phyloP scores from a whole-genome alignment of 2,329 filamentous ascomycete species.

The Ophiosphaerella korrae region DNA sequence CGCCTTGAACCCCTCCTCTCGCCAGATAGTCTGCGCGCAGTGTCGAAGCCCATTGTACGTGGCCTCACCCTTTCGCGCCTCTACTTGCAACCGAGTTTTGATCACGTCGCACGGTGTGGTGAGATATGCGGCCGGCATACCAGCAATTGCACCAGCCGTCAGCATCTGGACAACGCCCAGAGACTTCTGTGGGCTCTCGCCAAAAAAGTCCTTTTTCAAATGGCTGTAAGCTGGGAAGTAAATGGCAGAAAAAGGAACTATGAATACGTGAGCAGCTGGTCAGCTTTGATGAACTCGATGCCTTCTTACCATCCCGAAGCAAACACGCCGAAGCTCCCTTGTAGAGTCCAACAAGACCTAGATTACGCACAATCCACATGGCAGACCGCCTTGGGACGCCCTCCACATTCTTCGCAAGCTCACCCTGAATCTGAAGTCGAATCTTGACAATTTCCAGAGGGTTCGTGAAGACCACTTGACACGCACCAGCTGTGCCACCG shows the following conservation, averaged over 20 bases:
- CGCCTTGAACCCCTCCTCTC: constrained; percentile 90
- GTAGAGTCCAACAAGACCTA: constrained; percentile 93
- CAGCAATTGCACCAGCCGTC: constrained; percentile 84
- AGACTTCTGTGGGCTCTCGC: constrained; percentile 84
- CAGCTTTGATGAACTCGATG: background rate
- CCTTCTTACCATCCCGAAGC: constrained; percentile 69
- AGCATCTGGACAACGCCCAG: constrained; percentile 89
- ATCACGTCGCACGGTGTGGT: constrained; percentile 98
- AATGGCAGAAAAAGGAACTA: constrained; percentile 94
- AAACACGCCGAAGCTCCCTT: constrained; percentile 95
- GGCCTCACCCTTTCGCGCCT: constrained; percentile 92
- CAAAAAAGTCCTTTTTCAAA: constrained; percentile 91
- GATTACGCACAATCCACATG: constrained; percentile 95
- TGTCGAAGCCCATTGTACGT: constrained; percentile 86
- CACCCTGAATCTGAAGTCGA: constrained; percentile 93
- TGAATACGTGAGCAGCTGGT: constrained; percentile 10
- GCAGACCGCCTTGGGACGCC: constrained; percentile 85
- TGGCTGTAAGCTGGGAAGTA: constrained; percentile 98
- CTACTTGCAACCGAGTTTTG: constrained; percentile 97
- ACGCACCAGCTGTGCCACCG: constrained; percentile 86
- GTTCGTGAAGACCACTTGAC: constrained; percentile 98
- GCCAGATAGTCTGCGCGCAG: constrained; percentile 79
- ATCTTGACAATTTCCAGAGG: constrained; percentile 99
- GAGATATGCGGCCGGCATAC: constrained; percentile 71
- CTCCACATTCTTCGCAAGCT: constrained; percentile 86